Conservation (phyloP, 768 basidiomycete species). For the Inosperma sp. region DNA sequence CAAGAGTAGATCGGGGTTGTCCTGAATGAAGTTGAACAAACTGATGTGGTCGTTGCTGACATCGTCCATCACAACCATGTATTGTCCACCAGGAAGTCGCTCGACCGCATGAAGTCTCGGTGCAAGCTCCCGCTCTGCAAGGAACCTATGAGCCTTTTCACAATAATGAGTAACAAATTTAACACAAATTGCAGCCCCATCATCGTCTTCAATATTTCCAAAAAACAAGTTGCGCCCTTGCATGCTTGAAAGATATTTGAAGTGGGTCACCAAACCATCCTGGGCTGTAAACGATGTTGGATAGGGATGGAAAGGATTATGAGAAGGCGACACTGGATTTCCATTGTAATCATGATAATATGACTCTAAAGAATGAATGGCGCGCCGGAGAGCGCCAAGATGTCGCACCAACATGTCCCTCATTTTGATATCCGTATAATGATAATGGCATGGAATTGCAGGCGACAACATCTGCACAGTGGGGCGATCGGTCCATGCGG, state of each 20-base stretch:
- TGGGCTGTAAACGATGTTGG: conserved; percentile 14
- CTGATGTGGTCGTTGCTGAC: conserved; percentile 16
- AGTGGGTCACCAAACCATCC: conserved; percentile 12
- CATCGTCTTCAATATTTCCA: conserved; percentile 9
- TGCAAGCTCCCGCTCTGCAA: conserved; percentile 21
- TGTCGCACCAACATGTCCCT: conserved; percentile 15
- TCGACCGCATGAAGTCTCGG: conserved; percentile 25
- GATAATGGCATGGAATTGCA: conserved; percentile 21
- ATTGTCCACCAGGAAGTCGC: conserved; percentile 26
- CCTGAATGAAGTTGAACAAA: conserved; percentile 12
- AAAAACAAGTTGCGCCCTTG: conserved; percentile 19
- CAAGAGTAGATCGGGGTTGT: conserved; percentile 4
- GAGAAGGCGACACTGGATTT: conserved; percentile 4
- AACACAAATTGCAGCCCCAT: conserved; percentile 20
- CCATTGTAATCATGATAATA: conserved; percentile 22
- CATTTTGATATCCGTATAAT: conserved; percentile 17
- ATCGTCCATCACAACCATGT: conserved; percentile 32
- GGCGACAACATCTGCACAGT: conserved; percentile 23
- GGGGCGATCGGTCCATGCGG: conserved; percentile 21
- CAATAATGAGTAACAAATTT: conserved; percentile 29
- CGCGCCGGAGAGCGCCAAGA: conserved; percentile 26
- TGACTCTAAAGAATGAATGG: conserved; percentile 16
- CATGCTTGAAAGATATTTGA: conserved; percentile 15
- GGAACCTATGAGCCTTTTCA: conserved; percentile 22
- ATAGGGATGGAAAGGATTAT: conserved; percentile 11